phyloP scores from a whole-genome alignment of 129 eudicot species.

The Cynara cardunculus region DNA sequence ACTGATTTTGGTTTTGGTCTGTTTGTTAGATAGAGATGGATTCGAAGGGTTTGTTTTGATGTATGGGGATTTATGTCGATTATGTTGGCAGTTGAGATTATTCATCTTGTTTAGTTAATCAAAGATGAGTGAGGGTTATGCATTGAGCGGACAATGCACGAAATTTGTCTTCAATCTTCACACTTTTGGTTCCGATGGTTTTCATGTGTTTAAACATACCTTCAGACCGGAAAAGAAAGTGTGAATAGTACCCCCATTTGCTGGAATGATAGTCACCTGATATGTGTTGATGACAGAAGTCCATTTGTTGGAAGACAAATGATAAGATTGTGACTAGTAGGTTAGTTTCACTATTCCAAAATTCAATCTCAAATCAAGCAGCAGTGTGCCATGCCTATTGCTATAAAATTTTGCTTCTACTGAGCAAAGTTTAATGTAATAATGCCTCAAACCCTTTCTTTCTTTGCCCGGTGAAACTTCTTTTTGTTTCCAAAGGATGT shows the following conservation, averaged over 20 bases:
- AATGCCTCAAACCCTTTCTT: not conserved
- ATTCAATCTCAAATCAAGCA: not conserved
- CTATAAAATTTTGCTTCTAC: not conserved
- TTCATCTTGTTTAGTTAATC: too few species aligned
- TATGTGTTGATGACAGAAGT: too few species aligned
- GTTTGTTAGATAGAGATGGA: not conserved
- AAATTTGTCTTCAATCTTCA: not conserved
- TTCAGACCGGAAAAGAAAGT: too few species aligned
- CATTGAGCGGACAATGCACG: too few species aligned
- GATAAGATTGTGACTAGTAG: not conserved
- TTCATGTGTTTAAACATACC: not conserved
- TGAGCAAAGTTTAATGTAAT: not conserved
- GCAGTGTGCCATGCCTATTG: not conserved
- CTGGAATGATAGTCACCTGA: too few species aligned
- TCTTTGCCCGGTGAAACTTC: too few species aligned
- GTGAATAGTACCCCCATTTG: too few species aligned
- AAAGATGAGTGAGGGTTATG: too few species aligned
- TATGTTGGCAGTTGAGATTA: too few species aligned
- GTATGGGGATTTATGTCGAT: not conserved
- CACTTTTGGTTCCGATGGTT: not conserved
- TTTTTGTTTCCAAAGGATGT: not conserved
- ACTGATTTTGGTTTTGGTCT: conserved; percentile 13
- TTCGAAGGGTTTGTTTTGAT: conserved; percentile 1
- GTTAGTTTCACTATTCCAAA: not conserved
- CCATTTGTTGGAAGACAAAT: too few species aligned